phyloP scores from a whole-genome alignment of 768 basidiomycete species.

The Crepidotus variabilis region DNA sequence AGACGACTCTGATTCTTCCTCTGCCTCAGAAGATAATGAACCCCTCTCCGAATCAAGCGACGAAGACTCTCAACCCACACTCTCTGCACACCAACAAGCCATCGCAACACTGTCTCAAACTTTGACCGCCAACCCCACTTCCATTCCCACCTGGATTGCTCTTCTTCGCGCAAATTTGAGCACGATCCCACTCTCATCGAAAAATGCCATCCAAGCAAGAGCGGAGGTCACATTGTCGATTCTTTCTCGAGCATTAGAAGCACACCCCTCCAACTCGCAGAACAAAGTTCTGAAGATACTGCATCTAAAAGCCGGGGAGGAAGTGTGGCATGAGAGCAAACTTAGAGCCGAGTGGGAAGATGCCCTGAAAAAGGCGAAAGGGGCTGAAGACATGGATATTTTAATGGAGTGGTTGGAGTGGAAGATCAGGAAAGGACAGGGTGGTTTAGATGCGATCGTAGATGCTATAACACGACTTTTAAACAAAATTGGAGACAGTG shows the following conservation, averaged over 20 bases:
- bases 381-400: conserved; percentile 48
- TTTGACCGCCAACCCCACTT: conserved; percentile 47
- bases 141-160: conserved; percentile 56
- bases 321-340: conserved; percentile 60
- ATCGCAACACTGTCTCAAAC: conserved; percentile 56
- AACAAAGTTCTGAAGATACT: conserved; percentile 54
- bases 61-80: conserved; percentile 27
- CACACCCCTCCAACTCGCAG: conserved; percentile 44
- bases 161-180: conserved; percentile 62
- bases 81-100: conserved; percentile 56
- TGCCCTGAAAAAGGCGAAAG: conserved; percentile 38
- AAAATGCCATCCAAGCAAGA: conserved; percentile 64
- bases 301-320: conserved; percentile 71
- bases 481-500: conserved; percentile 28
- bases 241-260: conserved; percentile 57
- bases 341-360: conserved; percentile 63
- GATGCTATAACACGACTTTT: conserved; percentile 48
- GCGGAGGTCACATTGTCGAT: conserved; percentile 71
- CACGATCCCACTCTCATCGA: conserved; percentile 56
- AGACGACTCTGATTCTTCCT: conserved; percentile 28
- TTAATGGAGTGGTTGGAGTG: conserved; percentile 84
- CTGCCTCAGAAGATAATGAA: conserved; percentile 24
- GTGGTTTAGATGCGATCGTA: conserved; percentile 50
- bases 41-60: conserved; percentile 26
- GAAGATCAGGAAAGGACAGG: conserved; percentile 51